Percentiles rank a stretch among this genome's conserved stretches.
Evolutionary conservation across 2,329 filamentous ascomycete genomes (phyloP).

Genomic region (Apiospora malaysiana): DNA sequence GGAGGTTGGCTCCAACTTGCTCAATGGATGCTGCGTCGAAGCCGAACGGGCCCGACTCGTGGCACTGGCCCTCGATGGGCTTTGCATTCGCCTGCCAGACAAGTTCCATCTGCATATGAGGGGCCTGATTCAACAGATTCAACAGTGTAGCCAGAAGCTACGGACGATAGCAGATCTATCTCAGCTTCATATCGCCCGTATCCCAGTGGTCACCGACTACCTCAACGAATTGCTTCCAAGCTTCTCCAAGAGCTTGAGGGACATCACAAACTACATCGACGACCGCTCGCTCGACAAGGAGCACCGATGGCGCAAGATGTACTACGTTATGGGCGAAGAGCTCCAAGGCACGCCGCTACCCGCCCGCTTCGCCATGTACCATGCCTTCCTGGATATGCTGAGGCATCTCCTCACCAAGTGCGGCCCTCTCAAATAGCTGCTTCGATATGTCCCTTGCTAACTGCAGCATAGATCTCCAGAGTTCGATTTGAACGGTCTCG

Average conservation of each 20-base stretch:
- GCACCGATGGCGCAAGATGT: constrained; percentile 64
- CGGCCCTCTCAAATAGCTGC: constrained; percentile 24
- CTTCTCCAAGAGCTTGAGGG: constrained; percentile 55
- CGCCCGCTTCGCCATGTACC: constrained; percentile 61
- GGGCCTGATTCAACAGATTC: constrained; percentile 54
- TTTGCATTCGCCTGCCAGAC: constrained; percentile 53
- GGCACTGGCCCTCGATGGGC: constrained; percentile 52
- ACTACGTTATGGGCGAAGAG: constrained; percentile 59
- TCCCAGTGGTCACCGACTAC: constrained; percentile 59
- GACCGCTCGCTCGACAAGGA: constrained; percentile 54
- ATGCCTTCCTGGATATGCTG: constrained; percentile 57
- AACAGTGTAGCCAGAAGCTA: constrained; percentile 50
- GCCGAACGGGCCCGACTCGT: constrained; percentile 58
- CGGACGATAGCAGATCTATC: constrained; percentile 61
- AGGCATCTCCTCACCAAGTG: constrained; percentile 57
- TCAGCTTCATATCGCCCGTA: constrained; percentile 55
- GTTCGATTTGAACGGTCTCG: constrained; percentile 62
- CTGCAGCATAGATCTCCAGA: constrained; percentile 48
- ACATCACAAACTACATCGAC: constrained; percentile 59
- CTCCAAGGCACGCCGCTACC: constrained; percentile 56
- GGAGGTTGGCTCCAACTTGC: constrained; percentile 41
- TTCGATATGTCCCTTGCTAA: constrained; percentile 27
- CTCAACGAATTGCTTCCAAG: constrained; percentile 63
- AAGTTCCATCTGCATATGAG: constrained; percentile 53
- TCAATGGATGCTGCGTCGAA: constrained; percentile 60